Percentiles rank a stretch among this genome's conserved stretches.
Conservation (phyloP, 768 basidiomycete genomes). For the Solioccasus polychromus region DNA sequence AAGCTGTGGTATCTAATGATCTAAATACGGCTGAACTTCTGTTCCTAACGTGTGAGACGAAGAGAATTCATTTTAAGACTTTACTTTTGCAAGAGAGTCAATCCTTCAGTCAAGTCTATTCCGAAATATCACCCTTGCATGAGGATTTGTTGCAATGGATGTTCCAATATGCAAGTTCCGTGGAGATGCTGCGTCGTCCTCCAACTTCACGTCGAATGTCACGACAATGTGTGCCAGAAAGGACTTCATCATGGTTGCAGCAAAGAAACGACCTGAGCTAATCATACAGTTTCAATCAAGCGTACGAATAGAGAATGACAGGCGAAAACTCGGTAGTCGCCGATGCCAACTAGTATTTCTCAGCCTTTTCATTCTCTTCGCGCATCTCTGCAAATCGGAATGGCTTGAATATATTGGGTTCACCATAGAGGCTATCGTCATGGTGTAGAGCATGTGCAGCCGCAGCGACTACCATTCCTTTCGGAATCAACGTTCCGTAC, state of each 20-base stretch:
- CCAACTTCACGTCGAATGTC: not conserved
- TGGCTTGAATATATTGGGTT: conserved; percentile 40
- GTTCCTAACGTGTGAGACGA: no score
- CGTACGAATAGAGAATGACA: conserved; percentile 31
- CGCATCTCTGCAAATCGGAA: conserved; percentile 45
- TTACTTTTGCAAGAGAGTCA: no score
- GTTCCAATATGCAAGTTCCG: not conserved
- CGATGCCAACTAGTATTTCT: conserved; percentile 36
- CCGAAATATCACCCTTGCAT: not conserved
- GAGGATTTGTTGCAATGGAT: not conserved
- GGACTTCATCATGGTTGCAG: not conserved
- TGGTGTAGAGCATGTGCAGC: conserved; percentile 24
- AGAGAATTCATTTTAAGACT: no score
- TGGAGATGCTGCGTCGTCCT: not conserved
- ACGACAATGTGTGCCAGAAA: no score
- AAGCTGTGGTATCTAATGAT: no score
- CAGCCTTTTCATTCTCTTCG: conserved; percentile 31
- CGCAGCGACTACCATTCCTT: conserved; percentile 28
- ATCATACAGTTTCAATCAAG: not conserved
- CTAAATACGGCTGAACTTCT: no score
- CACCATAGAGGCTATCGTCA: conserved; percentile 26
- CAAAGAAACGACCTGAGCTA: conserved; percentile 12
- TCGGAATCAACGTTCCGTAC: conserved; percentile 35
- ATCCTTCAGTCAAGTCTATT: no score
- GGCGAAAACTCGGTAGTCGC: conserved; percentile 33